Percentiles rank a stretch among this genome's conserved stretches.
Evolutionary conservation across 176 grass and related monocot species (phyloP).

Genomic region (Themeda triandra): DNA sequence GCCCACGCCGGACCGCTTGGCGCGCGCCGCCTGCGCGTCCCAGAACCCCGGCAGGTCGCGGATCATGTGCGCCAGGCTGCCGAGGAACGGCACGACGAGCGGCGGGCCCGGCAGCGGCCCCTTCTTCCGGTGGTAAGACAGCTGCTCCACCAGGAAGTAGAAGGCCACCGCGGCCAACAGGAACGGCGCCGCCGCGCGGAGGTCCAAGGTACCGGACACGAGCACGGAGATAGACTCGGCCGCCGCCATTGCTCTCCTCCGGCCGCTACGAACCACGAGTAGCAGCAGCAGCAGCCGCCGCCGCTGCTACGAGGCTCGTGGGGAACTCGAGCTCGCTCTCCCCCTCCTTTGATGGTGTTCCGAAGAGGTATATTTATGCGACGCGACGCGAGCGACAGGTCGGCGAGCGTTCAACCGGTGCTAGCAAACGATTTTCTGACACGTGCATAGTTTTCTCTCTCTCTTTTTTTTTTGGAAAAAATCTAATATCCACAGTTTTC

Average conservation of each 20-base stretch:
- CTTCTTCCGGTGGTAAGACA: conserved; percentile 78
- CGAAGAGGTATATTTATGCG: too few relatives aligned
- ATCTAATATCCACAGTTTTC: too few relatives aligned
- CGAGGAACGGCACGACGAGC: conserved; percentile 66
- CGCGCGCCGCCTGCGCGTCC: conserved; percentile 49
- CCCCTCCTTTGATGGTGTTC: too few relatives aligned
- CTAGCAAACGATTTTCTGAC: too few relatives aligned
- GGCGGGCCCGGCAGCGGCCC: conserved; percentile 48
- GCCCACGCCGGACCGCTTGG: conserved; percentile 44
- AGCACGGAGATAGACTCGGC: background rate
- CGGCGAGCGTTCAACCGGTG: too few relatives aligned
- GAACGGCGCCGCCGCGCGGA: conserved; percentile 44
- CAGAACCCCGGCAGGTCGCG: conserved; percentile 60
- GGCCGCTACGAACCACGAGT: background rate
- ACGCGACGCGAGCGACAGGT: too few relatives aligned
- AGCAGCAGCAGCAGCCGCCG: too few relatives aligned
- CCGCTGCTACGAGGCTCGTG: too few relatives aligned
- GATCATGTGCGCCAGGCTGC: conserved; percentile 54
- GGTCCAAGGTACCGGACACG: background rate
- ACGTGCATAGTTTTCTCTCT: too few relatives aligned
- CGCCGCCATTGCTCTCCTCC: background rate
- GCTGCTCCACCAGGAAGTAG: conserved; percentile 54
- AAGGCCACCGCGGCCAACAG: conserved; percentile 23
- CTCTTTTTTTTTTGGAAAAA: too few relatives aligned
- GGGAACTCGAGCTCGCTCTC: too few relatives aligned